phyloP scores from a whole-genome alignment of 2,329 filamentous ascomycete genomes.

The Alternaria panax region DNA sequence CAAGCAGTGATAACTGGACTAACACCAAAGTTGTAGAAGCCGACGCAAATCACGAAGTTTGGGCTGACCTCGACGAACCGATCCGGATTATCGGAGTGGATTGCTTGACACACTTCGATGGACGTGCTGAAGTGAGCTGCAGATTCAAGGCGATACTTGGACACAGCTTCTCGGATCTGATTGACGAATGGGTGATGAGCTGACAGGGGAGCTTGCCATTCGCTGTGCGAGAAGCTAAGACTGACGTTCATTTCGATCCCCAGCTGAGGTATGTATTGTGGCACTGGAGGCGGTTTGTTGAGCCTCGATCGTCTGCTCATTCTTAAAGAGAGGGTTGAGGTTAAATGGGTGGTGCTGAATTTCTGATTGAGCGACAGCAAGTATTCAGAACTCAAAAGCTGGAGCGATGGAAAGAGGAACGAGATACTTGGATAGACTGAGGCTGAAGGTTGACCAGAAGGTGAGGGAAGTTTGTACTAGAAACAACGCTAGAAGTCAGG shows the following conservation, averaged over 20 bases:
- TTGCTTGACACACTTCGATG: slow-evolving; percentile 11
- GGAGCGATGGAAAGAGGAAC: neutral
- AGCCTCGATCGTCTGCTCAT: neutral
- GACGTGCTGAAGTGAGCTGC: slow-evolving; percentile 8
- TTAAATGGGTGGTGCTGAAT: neutral
- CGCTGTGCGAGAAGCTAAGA: neutral
- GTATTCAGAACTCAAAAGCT: neutral
- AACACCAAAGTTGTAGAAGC: slow-evolving; percentile 14
- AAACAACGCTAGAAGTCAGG: neutral
- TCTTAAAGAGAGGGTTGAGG: neutral
- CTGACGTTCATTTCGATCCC: neutral
- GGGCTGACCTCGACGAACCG: neutral
- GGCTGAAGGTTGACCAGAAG: neutral
- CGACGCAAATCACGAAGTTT: slow-evolving; percentile 3
- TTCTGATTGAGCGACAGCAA: neutral
- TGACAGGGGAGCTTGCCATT: slow-evolving; percentile 3
- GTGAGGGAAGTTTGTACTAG: neutral
- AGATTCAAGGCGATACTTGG: slow-evolving; percentile 16
- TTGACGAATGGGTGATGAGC: slow-evolving; percentile 15
- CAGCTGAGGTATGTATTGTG: fast-evolving
- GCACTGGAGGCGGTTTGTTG: neutral
- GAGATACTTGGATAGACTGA: neutral
- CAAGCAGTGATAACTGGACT: slow-evolving; percentile 4
- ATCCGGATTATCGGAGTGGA: neutral
- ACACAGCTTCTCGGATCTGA: slow-evolving; percentile 8